A percentile compares a stretch with the other conserved stretches of the same genome.
Conservation (phyloP, 805 yeast genomes). For the Metschnikowia dekortorum region DNA sequence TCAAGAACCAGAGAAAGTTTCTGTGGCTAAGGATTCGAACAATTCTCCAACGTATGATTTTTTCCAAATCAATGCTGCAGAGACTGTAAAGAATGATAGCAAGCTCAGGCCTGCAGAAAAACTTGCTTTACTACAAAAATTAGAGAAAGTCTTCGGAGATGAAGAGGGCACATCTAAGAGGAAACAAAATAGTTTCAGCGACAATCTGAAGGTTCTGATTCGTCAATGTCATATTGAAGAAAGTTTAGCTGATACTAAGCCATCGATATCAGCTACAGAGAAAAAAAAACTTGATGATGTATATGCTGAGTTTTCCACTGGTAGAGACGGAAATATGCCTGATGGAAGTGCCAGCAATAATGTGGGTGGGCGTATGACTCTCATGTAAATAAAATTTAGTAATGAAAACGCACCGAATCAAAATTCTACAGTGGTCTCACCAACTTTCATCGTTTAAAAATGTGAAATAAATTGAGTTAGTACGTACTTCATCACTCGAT, state of each 20-base stretch:
- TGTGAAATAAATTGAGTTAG: not conserved
- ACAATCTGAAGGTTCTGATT: conserved; percentile 39
- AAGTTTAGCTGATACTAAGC: conserved; percentile 73
- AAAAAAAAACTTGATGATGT: conserved; percentile 55
- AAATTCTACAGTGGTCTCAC: not conserved
- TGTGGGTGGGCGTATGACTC: conserved; percentile 78
- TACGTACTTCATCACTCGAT: too few relatives aligned
- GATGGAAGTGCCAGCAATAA: conserved; percentile 75
- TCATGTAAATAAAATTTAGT: conserved; percentile 47
- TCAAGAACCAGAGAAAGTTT: conserved; percentile 24
- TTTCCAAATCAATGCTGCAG: conserved; percentile 35
- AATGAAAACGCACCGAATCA: not conserved
- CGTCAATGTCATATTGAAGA: conserved; percentile 50
- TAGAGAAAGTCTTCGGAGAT: conserved; percentile 32
- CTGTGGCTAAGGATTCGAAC: conserved; percentile 11
- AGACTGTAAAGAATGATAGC: conserved; percentile 22
- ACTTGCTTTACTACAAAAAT: conserved; percentile 37
- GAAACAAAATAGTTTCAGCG: conserved; percentile 4
- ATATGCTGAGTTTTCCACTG: conserved; percentile 68
- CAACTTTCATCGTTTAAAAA: not conserved
- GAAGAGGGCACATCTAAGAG: conserved; percentile 3
- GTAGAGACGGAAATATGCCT: conserved; percentile 84
- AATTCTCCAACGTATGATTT: conserved; percentile 29
- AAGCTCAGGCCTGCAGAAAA: conserved; percentile 37
- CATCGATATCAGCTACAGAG: conserved; percentile 82